Base-by-base conservation (phyloP, 2,329 filamentous ascomycete species). In the Colletotrichum sublineola region DNA sequence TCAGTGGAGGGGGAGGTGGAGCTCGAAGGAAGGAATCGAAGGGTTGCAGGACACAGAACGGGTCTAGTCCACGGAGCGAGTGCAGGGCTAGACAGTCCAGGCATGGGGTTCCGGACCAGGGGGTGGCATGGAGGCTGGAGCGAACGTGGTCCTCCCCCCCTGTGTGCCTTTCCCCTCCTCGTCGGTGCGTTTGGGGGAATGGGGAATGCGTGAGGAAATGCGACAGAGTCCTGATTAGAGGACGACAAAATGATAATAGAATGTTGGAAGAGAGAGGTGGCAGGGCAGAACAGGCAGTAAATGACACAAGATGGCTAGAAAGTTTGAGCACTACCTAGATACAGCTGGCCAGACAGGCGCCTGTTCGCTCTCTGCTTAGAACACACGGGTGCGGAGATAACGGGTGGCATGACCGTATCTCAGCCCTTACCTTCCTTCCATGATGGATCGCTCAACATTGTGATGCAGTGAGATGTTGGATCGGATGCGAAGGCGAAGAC, bases 41-140 rank as follows among this genome's bases (percentile, higher is more conserved):
- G 70, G 70, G 70, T 70, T 73, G 70, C 67, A 73, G 40, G 40
- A 67, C 70, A 70, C 70, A 73, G 70, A 73, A 73, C 60, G 70
- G 57, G 67, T 52, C 57, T 73, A 73, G 71, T 71, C 63, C 62
- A 62, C 62, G 50, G 55, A 52, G 68, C 67, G 63, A 73, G 56
- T 67, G 71, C 67, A 73, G 56, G 71, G 71, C 62, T 71, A 73
- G 67, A 66, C 67, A 73, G 67, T 62, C 62, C 63, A 57, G 55
- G 46, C 68, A 73, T 63, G 71, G 67, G 71, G 62, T 67, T 73
- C 66, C 50, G 31, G 50, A 58, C 61, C 67, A 71, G 71, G 71
- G 63, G 71, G 44, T 53, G 50, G 62, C 62, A 66, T 67, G 50
- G 56, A 73, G 42, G 58, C 62, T 55, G 48, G 46, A 58, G 53